These are phyloP conservation scores for Amauroascus niger DNA, from an alignment of 2,329 filamentous ascomycete genomes.

Conservation along the genomic window DNA sequence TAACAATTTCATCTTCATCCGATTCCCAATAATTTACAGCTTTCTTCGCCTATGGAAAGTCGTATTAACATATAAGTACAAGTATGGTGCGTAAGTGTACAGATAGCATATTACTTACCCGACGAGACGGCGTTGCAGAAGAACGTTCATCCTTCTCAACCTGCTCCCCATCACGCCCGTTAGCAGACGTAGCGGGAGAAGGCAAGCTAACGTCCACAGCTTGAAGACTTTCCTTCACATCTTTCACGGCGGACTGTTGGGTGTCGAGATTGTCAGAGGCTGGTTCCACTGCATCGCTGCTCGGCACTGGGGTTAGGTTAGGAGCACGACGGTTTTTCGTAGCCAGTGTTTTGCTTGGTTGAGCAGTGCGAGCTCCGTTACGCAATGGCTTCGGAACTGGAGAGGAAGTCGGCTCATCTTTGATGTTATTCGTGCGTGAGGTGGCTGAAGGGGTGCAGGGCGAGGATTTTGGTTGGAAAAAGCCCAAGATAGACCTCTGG, in stretches of 20 bases:
- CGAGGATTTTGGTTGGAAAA: slow-evolving; percentile 55
- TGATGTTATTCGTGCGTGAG: slow-evolving; percentile 16
- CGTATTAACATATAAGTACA: not conserved
- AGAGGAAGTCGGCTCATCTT: slow-evolving; percentile 11
- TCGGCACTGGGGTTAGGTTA: slow-evolving; percentile 63
- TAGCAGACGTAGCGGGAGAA: slow-evolving; percentile 37
- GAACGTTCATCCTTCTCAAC: slow-evolving; percentile 36
- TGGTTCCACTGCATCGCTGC: slow-evolving; percentile 63
- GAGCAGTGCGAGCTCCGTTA: slow-evolving; percentile 20
- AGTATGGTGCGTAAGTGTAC: not conserved
- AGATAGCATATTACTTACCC: slow-evolving; percentile 45
- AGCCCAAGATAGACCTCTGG: slow-evolving; percentile 65
- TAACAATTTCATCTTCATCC: slow-evolving; percentile 63
- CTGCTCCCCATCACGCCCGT: slow-evolving; percentile 33
- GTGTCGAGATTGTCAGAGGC: slow-evolving; percentile 49
- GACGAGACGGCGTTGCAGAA: slow-evolving; percentile 66
- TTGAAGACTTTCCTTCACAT: slow-evolving; percentile 34
- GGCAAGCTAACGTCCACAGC: slow-evolving; percentile 46
- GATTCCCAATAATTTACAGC: slow-evolving; percentile 71
- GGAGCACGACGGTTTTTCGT: slow-evolving; percentile 36
- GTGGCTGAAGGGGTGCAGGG: slow-evolving; percentile 35
- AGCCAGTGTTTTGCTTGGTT: slow-evolving; percentile 38
- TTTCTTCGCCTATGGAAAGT: slow-evolving; percentile 46
- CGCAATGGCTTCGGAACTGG: slow-evolving; percentile 16
- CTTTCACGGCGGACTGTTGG: slow-evolving; percentile 24